Base-by-base conservation (phyloP, 768 basidiomycete genomes). In the Austroboletus festivus region DNA sequence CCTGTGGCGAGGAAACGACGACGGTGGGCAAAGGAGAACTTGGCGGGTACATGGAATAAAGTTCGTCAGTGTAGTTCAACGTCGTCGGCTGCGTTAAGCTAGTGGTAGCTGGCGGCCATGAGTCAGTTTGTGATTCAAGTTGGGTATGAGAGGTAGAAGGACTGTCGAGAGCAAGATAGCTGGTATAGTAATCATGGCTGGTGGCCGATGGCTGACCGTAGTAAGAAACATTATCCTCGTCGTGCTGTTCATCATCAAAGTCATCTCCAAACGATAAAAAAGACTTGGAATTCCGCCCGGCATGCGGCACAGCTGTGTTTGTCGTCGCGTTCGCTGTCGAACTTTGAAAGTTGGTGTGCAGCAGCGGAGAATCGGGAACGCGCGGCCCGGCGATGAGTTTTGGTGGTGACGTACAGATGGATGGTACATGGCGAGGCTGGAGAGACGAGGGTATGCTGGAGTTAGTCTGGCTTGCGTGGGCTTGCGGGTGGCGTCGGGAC, bases 1-100 rank as follows among this genome's bases (percentile, higher is more conserved):
- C 68, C 28, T 63, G 53, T 7, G 74, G 74, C 3, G 72, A 73
- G 12, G 82, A 83, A 31, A 85, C 69, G 44, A 85, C 69, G 18
- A 85, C 76, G 5, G 71, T 75, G 3, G 82, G 82, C 22, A 81
- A 58, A 13, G 63, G 52, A n/a, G 69, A 49, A 18, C 50, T 44
- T 22, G 52, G 46, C 26, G 49, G 35, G 24, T 55, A 33, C 61
- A 61, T 61, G 20, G 20, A 23, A 28, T 58, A 51, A 44, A 50
- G 41, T 6, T 40, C 13, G 46, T 58, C 34, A 44, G 46, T 24
- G 28, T 40, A 48, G 44, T 47, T 38, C 31, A 26, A 24, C 19
- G 44, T 8, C 20, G 41, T 28, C 5, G 56, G 49, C 20, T 51
- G 58, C 35, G 38, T 38, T 15, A 6, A 42, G 33, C 39, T 42